Percentiles rank a stretch among this genome's conserved stretches.
Evolutionary conservation across 306 rosid species (phyloP).

Genomic region (Dalbergia oliveri): DNA sequence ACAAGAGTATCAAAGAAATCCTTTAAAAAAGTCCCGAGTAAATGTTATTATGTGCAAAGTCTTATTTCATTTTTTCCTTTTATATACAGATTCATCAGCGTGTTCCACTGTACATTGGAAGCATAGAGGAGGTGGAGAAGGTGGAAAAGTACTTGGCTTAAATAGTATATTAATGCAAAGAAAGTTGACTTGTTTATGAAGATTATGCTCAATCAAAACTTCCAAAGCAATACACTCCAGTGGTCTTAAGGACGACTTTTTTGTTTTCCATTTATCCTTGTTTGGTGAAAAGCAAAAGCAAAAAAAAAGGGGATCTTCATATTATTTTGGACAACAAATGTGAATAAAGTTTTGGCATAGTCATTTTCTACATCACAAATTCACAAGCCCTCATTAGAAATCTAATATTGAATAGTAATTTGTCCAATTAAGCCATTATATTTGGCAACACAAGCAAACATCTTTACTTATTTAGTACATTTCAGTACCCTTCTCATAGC

Average conservation of each 20-base stretch:
- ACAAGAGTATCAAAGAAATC: too few relatives aligned
- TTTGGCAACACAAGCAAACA: background rate
- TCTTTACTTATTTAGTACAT: background rate
- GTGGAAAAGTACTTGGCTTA: constrained; percentile 89
- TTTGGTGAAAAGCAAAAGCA: background rate
- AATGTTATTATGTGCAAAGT: constrained; percentile 6
- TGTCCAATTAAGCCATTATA: background rate
- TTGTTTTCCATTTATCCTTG: constrained; percentile 24
- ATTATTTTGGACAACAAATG: constrained; percentile 17
- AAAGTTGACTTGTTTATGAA: constrained; percentile 44
- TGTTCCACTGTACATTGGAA: constrained; percentile 91
- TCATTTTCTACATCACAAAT: constrained; percentile 14
- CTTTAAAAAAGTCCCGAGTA: too few relatives aligned
- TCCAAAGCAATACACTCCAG: constrained; percentile 35
- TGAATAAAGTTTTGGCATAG: background rate
- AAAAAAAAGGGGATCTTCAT: background rate
- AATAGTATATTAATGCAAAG: constrained; percentile 36
- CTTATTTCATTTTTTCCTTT: constrained; percentile 10
- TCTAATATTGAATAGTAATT: background rate
- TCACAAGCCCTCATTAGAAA: background rate
- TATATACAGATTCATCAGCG: constrained; percentile 89
- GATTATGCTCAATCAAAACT: constrained; percentile 33
- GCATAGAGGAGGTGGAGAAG: constrained; percentile 89
- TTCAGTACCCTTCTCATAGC: background rate
- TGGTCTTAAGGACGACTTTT: constrained; percentile 36